Conservation (phyloP, 2,329 filamentous ascomycete species). For the Arthrobotrys sphaeroides region DNA sequence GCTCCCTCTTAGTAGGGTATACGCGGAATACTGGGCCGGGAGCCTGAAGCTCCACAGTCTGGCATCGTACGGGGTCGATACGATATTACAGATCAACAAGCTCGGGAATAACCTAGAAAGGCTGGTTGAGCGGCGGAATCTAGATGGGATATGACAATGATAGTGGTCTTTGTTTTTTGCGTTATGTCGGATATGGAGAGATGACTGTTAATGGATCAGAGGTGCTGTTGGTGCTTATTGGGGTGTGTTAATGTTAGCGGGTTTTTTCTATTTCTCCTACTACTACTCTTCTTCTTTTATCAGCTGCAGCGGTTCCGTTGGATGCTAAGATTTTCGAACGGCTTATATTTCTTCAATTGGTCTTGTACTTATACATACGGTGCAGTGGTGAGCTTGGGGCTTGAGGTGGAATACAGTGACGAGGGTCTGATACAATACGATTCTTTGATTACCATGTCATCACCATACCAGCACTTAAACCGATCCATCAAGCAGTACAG, state of each 20-base stretch:
- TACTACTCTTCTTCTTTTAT: no score
- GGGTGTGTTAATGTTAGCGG: background rate
- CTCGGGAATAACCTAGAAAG: constrained; percentile 98
- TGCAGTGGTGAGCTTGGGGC: no score
- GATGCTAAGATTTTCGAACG: background rate
- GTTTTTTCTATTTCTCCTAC: no score
- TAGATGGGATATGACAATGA: constrained; percentile 56
- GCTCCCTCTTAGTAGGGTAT: constrained; percentile 89
- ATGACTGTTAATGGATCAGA: background rate
- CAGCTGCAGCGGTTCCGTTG: background rate
- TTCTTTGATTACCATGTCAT: background rate
- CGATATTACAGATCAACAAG: constrained; percentile 94
- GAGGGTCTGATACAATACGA: background rate
- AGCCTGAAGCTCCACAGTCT: constrained; percentile 66
- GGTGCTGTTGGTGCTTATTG: background rate
- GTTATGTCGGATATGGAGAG: background rate
- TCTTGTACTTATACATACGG: constrained; percentile 3
- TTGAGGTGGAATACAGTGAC: background rate
- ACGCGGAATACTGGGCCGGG: constrained; percentile 98
- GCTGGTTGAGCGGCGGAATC: constrained; percentile 66
- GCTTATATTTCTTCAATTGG: background rate
- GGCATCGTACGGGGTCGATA: constrained; percentile 95
- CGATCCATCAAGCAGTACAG: no score
- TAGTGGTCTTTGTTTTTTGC: background rate
- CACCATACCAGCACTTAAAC: background rate